Percentiles rank a stretch among this genome's conserved stretches.
Evolutionary conservation across 2,329 filamentous ascomycete genomes (phyloP).

Genomic region (Talaromyces sp.): DNA sequence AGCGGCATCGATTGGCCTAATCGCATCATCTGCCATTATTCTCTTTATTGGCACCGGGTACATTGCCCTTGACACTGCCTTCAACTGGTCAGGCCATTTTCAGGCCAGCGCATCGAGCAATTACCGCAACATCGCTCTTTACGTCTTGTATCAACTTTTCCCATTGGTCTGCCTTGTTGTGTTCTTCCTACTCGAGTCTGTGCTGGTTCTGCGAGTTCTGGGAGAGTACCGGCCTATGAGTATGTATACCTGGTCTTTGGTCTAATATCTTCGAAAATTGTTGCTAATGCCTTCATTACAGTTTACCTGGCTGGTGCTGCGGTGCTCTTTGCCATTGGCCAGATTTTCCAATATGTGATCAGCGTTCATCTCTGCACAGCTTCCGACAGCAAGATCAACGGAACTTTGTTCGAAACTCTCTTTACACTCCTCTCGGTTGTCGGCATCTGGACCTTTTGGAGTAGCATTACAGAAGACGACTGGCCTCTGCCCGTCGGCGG

Average conservation of each 20-base stretch:
- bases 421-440: slow-evolving; percentile 86
- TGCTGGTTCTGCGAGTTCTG: slow-evolving; percentile 82
- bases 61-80: slow-evolving; percentile 91
- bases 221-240: slow-evolving; percentile 89
- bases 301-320: slow-evolving; percentile 75
- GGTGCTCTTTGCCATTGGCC: slow-evolving; percentile 84
- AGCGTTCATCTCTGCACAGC: slow-evolving; percentile 88
- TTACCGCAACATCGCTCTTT: slow-evolving; percentile 80
- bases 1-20: slow-evolving; percentile 74
- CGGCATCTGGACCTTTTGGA: slow-evolving; percentile 94
- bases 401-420: slow-evolving; percentile 86
- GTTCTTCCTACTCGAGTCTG: slow-evolving; percentile 80
- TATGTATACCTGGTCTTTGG: slow-evolving; percentile 43
- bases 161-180: slow-evolving; percentile 86
- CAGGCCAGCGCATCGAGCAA: slow-evolving; percentile 57
- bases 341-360: slow-evolving; percentile 94
- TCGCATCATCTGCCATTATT: slow-evolving; percentile 68
- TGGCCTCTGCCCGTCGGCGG: slow-evolving; percentile 68
- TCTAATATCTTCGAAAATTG: not conserved
- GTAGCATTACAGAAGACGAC: slow-evolving; percentile 97
- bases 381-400: slow-evolving; percentile 83
- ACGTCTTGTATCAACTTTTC: slow-evolving; percentile 88
- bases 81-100: slow-evolving; percentile 81
- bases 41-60: slow-evolving; percentile 92
- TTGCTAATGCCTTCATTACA: slow-evolving; percentile 30